phyloP scores from a whole-genome alignment of 768 basidiomycete genomes.

The Termitomyces eurrhizus region DNA sequence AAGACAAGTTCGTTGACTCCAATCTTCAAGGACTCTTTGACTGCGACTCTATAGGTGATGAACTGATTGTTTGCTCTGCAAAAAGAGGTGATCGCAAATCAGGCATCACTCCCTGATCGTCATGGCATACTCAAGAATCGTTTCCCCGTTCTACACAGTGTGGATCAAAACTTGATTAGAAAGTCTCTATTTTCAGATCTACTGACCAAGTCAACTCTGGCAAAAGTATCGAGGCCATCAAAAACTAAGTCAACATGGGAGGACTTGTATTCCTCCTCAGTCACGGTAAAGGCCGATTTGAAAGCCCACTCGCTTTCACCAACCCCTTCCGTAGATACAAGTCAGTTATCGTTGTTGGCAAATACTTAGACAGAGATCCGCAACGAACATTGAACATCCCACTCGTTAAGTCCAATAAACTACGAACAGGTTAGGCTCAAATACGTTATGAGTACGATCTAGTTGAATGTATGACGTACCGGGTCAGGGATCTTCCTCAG shows the following conservation, averaged over 20 bases:
- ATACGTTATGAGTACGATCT: neutral
- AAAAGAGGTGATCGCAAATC: neutral
- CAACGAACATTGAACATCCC: conserved; percentile 79
- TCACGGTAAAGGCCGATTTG: conserved; percentile 57
- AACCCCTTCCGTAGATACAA: conserved; percentile 54
- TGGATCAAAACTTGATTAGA: neutral
- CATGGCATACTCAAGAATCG: conserved; percentile 54
- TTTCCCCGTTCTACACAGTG: conserved; percentile 57
- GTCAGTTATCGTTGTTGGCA: neutral
- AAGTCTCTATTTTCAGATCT: conserved; percentile 21
- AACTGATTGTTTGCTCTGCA: conserved; percentile 81
- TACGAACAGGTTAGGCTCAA: conserved; percentile 22
- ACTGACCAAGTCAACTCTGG: conserved; percentile 58
- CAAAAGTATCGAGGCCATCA: conserved; percentile 91
- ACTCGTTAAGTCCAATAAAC: conserved; percentile 79
- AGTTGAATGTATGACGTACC: conserved; percentile 36
- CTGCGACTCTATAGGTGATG: conserved; percentile 60
- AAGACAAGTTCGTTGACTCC: conserved; percentile 68
- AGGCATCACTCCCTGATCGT: neutral
- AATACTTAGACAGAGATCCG: neutral
- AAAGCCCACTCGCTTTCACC: conserved; percentile 88
- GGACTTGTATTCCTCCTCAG: conserved; percentile 39
- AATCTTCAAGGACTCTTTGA: conserved; percentile 47
- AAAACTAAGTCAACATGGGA: conserved; percentile 73
- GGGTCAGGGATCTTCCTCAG: conserved; percentile 77